Conservation (phyloP, 1,284 basidiomycete genomes). For the Naganishia albida region DNA sequence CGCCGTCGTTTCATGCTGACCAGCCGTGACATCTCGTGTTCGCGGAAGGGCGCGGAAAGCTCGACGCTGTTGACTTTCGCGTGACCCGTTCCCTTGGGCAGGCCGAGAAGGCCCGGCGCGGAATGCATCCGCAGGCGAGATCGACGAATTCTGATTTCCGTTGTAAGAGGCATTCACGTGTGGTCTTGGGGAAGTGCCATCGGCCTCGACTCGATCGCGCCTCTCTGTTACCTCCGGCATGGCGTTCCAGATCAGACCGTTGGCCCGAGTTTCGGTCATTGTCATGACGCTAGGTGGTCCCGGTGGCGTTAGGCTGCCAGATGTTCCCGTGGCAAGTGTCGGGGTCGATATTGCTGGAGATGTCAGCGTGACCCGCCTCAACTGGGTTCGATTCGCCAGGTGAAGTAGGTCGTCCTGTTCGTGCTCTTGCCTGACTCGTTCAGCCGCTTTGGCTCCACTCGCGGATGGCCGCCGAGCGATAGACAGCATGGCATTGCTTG, state of each 20-base stretch:
- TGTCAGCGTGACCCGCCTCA: conserved; percentile 38
- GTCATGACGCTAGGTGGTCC: conserved; percentile 10
- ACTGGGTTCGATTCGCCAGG: conserved; percentile 39
- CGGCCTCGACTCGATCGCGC: background rate
- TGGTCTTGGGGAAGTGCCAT: conserved; percentile 6
- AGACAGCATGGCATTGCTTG: conserved; percentile 41
- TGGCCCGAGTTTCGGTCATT: background rate
- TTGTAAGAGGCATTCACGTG: conserved; percentile 12
- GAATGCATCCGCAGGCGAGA: conserved; percentile 12
- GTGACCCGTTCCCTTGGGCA: background rate
- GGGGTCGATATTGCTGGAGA: conserved; percentile 29
- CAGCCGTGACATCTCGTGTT: background rate
- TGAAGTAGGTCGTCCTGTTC: conserved; percentile 47
- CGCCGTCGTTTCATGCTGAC: background rate
- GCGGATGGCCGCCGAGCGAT: conserved; percentile 22
- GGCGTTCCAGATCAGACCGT: conserved; percentile 7
- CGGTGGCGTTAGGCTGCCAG: conserved; percentile 16
- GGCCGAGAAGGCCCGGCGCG: conserved; percentile 7
- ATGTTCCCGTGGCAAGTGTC: conserved; percentile 18
- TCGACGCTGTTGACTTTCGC: conserved; percentile 9
- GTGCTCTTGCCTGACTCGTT: conserved; percentile 12
- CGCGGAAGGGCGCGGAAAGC: conserved; percentile 13
- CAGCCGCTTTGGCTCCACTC: conserved; percentile 6
- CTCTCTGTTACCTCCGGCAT: conserved; percentile 1
- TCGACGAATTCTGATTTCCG: background rate